Evolutionary conservation across 305 asterid species (phyloP).

Genomic region (Rubia peregrina): DNA sequence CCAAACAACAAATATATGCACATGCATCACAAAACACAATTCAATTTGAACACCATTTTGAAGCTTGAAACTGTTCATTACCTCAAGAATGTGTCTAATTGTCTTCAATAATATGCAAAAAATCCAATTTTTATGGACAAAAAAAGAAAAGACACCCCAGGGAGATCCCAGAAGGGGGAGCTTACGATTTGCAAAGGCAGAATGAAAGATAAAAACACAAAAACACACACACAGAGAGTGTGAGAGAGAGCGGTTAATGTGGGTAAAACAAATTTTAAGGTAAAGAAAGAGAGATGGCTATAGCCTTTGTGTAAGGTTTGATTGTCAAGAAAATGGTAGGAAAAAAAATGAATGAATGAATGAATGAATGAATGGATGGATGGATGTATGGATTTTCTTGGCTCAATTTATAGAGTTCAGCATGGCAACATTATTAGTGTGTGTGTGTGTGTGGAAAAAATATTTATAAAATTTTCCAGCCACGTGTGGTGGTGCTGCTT

Average conservation of each 20-base stretch:
- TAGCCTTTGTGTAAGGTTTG: too few relatives aligned
- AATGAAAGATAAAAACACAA: constrained; percentile 5
- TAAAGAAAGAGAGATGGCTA: neutral
- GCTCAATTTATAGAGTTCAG: neutral
- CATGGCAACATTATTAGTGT: neutral
- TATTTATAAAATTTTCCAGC: constrained; percentile 15
- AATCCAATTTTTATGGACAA: neutral
- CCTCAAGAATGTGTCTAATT: constrained; percentile 5
- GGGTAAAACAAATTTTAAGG: neutral
- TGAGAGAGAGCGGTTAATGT: constrained; percentile 12
- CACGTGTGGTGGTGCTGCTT: constrained; percentile 14
- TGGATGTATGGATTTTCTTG: neutral
- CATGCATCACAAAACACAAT: neutral
- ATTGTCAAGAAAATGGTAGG: too few relatives aligned
- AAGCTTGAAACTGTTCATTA: neutral
- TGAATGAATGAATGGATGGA: too few relatives aligned
- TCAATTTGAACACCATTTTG: neutral
- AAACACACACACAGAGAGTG: constrained; percentile 6
- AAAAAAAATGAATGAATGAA: neutral
- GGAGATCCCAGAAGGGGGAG: constrained; percentile 14
- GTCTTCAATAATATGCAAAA: neutral
- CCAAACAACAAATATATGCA: neutral
- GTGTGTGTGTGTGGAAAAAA: neutral
- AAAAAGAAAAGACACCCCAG: neutral
- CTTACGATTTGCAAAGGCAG: neutral